Base-by-base conservation (phyloP, 83 land plant genomes). In the Isoetes engelmannii region DNA sequence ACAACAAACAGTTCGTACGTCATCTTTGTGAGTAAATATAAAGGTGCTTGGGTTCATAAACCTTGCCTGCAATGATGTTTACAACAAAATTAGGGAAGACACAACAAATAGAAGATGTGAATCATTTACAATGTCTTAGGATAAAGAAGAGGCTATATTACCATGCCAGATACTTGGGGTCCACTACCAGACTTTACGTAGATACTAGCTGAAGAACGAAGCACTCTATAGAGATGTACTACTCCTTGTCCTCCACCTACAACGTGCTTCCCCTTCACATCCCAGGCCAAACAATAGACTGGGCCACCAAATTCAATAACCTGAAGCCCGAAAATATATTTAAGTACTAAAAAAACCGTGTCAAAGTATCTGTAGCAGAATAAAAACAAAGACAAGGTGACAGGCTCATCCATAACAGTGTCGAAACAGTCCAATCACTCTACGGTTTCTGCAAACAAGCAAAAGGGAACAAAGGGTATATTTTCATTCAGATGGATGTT, bases 261-360 rank as follows among this genome's bases (percentile, higher is more conserved):
- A 20, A 75, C 3, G 15, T 69, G 78, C 48, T 49, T 59, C 19
- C 74, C 67, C 46, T 75, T 75, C 37, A 67, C 44, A 48, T 75
- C 74, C 78, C 78, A 75, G 18, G 73, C 74, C 41, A 75, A 43
- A 21, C 73, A 75, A 54, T 48, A 69, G 37, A 75, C 78, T 42
- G 78, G 78, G 4, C 74, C 78, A 46, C 78, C 78, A 69, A 69
- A 75, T 60, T 75, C 78, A 12, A 75, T 60, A 47, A 75, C 73
- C 78, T 75, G 69, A 5, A 67, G 37, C 37, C 37, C 0, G 37
- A 28, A 28, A 28, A 28, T 28, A 28, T 0, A 28, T 0, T 28
- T 0, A 28, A 2, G 37, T 28, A 28, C 2, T 28, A 28, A 28
- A 2, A 28, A 28, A 28, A 28, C 37, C 37, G 0, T 28, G 37